phyloP scores from a whole-genome alignment of 352 stramenopile species.

The Blastocystis hominis region DNA sequence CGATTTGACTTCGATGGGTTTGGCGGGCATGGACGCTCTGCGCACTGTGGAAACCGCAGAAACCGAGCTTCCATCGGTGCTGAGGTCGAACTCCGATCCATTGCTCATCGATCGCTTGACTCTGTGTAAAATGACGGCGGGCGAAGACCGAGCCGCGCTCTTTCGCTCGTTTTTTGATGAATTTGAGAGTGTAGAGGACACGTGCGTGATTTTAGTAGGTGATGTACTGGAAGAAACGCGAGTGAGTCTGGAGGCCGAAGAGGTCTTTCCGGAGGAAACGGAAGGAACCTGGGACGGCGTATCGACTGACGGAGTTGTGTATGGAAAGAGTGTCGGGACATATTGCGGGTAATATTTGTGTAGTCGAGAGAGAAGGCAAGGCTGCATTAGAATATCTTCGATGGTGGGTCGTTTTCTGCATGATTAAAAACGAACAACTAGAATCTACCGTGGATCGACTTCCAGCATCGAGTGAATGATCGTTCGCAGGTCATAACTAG shows the following conservation, averaged over 20 bases:
- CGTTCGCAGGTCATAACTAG: not conserved
- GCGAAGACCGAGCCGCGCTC: not conserved
- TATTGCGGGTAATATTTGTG: not conserved
- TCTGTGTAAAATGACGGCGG: not conserved
- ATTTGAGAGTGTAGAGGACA: not conserved
- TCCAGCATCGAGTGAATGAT: constrained; percentile 19
- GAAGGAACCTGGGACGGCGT: not conserved
- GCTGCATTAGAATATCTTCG: not conserved
- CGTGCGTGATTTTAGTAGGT: not conserved
- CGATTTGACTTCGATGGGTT: not conserved
- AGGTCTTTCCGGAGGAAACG: not conserved
- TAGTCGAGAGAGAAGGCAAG: not conserved
- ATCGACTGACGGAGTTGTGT: not conserved
- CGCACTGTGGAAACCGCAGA: not conserved
- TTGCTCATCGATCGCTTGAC: no score
- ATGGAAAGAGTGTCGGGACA: constrained; percentile 22
- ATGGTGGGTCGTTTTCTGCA: not conserved
- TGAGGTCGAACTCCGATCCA: not conserved
- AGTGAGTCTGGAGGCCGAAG: not conserved
- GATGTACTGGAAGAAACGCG: not conserved
- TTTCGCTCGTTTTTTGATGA: not conserved
- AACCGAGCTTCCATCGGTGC: not conserved
- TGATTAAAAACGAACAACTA: no score
- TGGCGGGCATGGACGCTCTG: not conserved
- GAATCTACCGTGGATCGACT: no score